phyloP scores from a whole-genome alignment of 2,329 filamentous ascomycete genomes.

The Harringtonia lauricola region DNA sequence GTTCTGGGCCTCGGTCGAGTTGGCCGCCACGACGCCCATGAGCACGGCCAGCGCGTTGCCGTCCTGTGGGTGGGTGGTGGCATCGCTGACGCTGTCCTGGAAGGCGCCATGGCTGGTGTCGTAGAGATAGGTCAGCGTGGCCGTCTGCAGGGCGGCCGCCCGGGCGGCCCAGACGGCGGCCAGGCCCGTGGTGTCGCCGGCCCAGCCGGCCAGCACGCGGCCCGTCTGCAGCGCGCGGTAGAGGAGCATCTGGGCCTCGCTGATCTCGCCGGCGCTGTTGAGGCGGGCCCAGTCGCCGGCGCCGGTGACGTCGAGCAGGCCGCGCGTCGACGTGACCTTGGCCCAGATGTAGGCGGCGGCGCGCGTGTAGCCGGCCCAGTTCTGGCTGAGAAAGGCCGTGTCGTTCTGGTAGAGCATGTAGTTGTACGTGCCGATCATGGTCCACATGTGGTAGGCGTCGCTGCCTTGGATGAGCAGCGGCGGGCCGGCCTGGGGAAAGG shows the following conservation, averaged over 20 bases:
- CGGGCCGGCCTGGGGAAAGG: constrained; percentile 37
- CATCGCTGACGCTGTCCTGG: constrained; percentile 35
- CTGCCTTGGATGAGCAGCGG: constrained; percentile 26
- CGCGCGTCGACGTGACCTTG: constrained; percentile 16
- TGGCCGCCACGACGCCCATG: constrained; percentile 26
- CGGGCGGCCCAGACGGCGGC: constrained; percentile 25
- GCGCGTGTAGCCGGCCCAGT: constrained; percentile 21
- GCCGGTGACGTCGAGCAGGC: constrained; percentile 37
- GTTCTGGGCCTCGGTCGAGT: constrained; percentile 14
- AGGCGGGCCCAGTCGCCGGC: constrained; percentile 39
- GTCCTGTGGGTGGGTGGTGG: constrained; percentile 44
- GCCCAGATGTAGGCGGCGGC: constrained; percentile 18
- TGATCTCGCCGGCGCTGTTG: constrained; percentile 36
- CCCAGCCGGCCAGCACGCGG: constrained; percentile 35
- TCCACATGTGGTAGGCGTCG: constrained; percentile 25
- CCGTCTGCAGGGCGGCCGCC: constrained; percentile 28
- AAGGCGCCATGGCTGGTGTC: constrained; percentile 36
- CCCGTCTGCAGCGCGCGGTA: constrained; percentile 44
- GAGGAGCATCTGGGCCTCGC: constrained; percentile 39
- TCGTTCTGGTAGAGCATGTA: constrained; percentile 43
- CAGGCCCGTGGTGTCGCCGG: constrained; percentile 25
- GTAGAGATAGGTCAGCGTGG: constrained; percentile 38
- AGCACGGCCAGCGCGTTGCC: constrained; percentile 45
- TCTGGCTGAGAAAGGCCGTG: constrained; percentile 20
- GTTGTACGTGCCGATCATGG: constrained; percentile 43